Percentiles rank a stretch among this genome's conserved stretches.
Conservation (phyloP, 768 basidiomycete species). For the Trametes gibbosa region DNA sequence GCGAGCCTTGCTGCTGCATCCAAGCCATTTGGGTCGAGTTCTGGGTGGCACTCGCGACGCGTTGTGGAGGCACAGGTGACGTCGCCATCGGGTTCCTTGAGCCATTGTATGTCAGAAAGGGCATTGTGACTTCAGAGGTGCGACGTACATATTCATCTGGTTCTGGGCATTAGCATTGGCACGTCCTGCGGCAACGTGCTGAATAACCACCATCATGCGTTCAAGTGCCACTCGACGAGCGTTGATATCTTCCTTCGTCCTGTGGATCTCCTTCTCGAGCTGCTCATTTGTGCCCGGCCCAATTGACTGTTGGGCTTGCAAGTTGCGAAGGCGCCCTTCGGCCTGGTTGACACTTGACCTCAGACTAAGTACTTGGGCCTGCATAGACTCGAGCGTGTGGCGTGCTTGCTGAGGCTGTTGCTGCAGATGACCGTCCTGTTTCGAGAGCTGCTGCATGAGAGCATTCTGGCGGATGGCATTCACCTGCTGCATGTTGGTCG, state of each 20-base stretch:
- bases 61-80: constrained; percentile 10
- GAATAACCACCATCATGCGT: not conserved
- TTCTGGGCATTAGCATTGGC: not conserved
- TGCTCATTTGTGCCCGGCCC: not conserved
- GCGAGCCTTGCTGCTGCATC: constrained; percentile 6
- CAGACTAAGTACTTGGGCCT: not conserved
- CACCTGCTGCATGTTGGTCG: constrained; percentile 10
- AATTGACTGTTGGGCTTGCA: constrained; percentile 3
- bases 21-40: not conserved
- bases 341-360: not conserved
- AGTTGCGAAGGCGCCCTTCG: not conserved
- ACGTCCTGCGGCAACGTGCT: not conserved
- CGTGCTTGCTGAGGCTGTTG: not conserved
- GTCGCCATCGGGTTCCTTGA: constrained; percentile 6
- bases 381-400: constrained; percentile 8
- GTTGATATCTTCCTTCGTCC: constrained; percentile 3
- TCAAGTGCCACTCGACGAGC: not conserved
- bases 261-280: constrained; percentile 6
- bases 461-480: constrained; percentile 7
- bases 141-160: constrained; percentile 1
- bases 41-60: not conserved
- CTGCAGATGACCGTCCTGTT: not conserved
- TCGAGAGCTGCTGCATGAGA: constrained; percentile 2
- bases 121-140: not conserved
- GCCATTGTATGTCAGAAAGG: not conserved